Base-by-base conservation (phyloP, 2,329 filamentous ascomycete genomes). In the Mycosphaerella sp. region DNA sequence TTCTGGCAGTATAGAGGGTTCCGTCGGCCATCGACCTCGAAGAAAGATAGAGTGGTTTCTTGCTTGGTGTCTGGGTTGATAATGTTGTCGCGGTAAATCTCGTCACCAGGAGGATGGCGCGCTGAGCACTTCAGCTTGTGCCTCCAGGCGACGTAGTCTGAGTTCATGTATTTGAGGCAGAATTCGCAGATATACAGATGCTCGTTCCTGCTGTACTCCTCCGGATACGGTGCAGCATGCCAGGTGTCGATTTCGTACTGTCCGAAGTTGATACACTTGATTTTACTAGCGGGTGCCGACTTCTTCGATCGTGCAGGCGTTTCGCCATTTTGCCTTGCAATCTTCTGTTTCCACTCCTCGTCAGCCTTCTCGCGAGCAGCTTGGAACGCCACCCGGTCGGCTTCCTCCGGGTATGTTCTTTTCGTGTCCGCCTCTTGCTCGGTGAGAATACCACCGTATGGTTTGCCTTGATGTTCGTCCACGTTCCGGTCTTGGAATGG, bases 161-260 rank as follows among this genome's bases (percentile, higher is more conserved):
- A 97, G 70, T 94, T 95, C 89, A 98, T 96, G 73, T 98, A 98
- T 71, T 97, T 98, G 54, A 98, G 77, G 68, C 93, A 98, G 70
- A 97, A 98, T 69, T 98, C 94, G 76, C 93, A 98, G 57, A 98
- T 97, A 71, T 95, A 97, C n/a, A 98, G 79, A 34, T 95, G 87
- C 27, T 88, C 85, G 66, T 98, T 97, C 58, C 91, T 84, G 68
- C 89, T 97, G 74, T 98, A 98, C 71, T 98, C 93, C 67, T 96
- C 93, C 0, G 93, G 93, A 67, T 98, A 98, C 10, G 93, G 94
- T 35, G 93, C 93, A 27, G 93, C 91, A 71, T 98, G 96, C 90
- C 93, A 97, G 2, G 93, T 98, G 67, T 98, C 93, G 62, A 98
- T 98, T 69, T 98, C 93, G 78, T 86, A 94, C 45, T 89, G 89